Conservation (phyloP, 139 green algal species). For the Chlamydomonas eustigma region DNA sequence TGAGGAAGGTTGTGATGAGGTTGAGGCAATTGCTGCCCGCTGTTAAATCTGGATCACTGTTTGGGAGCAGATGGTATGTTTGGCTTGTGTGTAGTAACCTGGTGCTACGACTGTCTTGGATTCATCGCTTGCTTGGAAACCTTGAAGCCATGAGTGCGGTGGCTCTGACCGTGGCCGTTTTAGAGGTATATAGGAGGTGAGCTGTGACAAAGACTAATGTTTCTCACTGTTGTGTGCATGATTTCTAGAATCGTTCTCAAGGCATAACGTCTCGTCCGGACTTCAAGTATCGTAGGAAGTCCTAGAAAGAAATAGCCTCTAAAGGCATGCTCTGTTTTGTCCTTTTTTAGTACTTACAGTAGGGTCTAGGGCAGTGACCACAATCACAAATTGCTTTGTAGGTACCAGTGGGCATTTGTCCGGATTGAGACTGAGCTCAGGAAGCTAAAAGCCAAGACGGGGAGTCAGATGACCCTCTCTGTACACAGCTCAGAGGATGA, state of each 20-base stretch:
- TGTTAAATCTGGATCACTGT: too few relatives aligned
- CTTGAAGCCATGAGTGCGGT: slow-evolving; percentile 29
- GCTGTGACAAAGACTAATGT: too few relatives aligned
- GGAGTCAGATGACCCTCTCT: neutral
- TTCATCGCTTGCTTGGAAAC: slow-evolving; percentile 9
- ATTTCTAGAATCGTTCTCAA: too few relatives aligned
- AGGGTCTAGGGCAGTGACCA: neutral
- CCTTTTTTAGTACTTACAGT: neutral
- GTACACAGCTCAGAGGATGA: too few relatives aligned
- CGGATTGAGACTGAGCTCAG: slow-evolving; percentile 84
- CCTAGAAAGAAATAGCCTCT: too few relatives aligned
- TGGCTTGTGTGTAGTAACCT: slow-evolving; percentile 71
- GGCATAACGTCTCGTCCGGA: too few relatives aligned
- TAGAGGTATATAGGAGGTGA: slow-evolving; percentile 59
- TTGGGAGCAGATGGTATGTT: too few relatives aligned
- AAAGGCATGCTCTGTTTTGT: too few relatives aligned
- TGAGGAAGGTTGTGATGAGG: too few relatives aligned
- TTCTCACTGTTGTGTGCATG: too few relatives aligned
- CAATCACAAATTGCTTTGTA: neutral
- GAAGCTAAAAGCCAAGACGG: slow-evolving; percentile 47
- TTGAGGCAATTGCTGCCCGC: too few relatives aligned
- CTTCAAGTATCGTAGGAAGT: too few relatives aligned
- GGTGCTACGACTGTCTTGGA: slow-evolving; percentile 76
- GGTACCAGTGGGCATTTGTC: slow-evolving; percentile 89
- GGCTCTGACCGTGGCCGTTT: slow-evolving; percentile 56